phyloP scores from a whole-genome alignment of 495 filamentous ascomycete genomes.

The Sphaerosporella brunnea region DNA sequence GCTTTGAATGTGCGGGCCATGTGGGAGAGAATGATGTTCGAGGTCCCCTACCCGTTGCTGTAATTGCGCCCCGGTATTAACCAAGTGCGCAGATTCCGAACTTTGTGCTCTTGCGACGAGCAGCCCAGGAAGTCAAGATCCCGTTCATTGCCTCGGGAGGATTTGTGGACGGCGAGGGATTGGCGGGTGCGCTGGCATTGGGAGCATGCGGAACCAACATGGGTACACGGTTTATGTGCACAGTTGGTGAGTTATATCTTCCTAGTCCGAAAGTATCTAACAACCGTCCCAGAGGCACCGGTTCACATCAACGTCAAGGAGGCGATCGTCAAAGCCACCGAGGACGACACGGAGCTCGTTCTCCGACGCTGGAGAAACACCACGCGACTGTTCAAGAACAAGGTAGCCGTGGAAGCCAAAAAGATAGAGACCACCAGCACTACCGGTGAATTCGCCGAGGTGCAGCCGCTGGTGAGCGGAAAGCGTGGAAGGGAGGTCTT shows the following conservation, averaged over 20 bases:
- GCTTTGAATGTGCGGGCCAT: conserved; percentile 93
- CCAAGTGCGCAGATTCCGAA: no score
- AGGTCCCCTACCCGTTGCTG: no score
- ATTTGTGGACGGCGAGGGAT: conserved; percentile 84
- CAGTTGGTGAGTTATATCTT: conserved; percentile 35
- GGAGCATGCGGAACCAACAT: conserved; percentile 94
- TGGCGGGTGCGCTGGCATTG: conserved; percentile 78
- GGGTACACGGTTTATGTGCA: conserved; percentile 90
- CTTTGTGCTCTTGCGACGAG: conserved; percentile 77
- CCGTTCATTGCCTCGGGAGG: conserved; percentile 94
- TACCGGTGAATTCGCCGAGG: conserved; percentile 78
- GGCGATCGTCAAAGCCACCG: conserved; percentile 70
- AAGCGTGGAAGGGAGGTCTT: conserved; percentile 86
- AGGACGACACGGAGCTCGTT: conserved; percentile 80
- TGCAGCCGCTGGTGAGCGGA: conserved; percentile 78
- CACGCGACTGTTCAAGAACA: conserved; percentile 70
- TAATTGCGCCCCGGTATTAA: no score
- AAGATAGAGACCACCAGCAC: conserved; percentile 71
- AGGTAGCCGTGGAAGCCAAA: conserved; percentile 60
- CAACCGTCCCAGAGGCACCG: conserved; percentile 43
- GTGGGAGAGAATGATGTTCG: conserved; percentile 88
- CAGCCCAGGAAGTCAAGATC: conserved; percentile 63
- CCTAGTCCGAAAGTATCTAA: no score
- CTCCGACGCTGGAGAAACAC: conserved; percentile 90
- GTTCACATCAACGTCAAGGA: conserved; percentile 89